Conservation (phyloP, 805 yeast species). For the Scheffersomyces stipitis region DNA sequence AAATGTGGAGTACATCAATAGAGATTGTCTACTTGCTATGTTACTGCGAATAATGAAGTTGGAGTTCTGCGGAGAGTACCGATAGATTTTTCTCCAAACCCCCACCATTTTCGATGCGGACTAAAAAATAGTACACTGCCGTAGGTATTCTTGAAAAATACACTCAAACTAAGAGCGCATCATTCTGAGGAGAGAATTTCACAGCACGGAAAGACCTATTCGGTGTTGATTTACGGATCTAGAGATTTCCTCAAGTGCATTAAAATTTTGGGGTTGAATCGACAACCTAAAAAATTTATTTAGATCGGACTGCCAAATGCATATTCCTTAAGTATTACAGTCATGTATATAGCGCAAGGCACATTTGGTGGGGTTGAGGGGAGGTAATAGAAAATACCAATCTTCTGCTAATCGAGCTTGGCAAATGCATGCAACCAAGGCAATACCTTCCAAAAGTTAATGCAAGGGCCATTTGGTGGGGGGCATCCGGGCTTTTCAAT, state of each 20-base stretch:
- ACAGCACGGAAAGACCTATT: background rate
- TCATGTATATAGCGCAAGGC: background rate
- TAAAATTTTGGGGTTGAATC: background rate
- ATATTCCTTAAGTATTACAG: background rate
- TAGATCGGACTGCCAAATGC: background rate
- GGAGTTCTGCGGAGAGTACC: background rate
- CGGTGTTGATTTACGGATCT: background rate
- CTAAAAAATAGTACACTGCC: background rate
- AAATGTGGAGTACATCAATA: background rate
- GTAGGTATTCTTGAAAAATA: background rate
- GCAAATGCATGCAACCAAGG: background rate
- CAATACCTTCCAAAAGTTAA: background rate
- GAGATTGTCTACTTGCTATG: background rate
- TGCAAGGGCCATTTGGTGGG: background rate
- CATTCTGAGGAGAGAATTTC: background rate
- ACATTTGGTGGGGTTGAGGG: background rate
- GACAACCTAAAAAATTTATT: background rate
- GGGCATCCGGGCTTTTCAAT: background rate
- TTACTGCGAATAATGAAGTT: background rate
- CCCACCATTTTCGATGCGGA: background rate
- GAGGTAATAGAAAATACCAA: background rate
- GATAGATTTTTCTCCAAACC: background rate
- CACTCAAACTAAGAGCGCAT: background rate
- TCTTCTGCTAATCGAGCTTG: background rate
- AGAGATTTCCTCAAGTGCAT: background rate